Base-by-base conservation (phyloP, 148 eudicot species). In the Persicaria tinctoria region DNA sequence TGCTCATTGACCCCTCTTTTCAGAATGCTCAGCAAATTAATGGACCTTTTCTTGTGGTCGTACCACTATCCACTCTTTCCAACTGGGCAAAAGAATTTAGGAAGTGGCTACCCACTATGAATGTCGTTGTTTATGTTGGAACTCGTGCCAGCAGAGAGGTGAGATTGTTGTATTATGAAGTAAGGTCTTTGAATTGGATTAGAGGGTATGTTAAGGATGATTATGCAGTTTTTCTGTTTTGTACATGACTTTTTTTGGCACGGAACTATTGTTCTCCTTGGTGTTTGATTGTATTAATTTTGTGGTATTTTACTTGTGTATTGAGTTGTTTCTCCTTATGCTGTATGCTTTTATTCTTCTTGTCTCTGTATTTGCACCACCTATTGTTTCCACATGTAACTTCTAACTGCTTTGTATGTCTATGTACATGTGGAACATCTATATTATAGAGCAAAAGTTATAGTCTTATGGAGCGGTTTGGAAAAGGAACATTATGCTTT, bases 101-200 rank as follows among this genome's bases (percentile, higher is more conserved):
- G 78, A 96, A 96, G 89, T 96, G 99, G 99, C 97, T 96, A 80
- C 97, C 99, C 44, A 70, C 48, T 73, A 86, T 89, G 99, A 96
- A 96, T 86, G 88, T 96, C 63, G 84, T 96, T 73, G 83, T 96
- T 8, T 96, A 96, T 83, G 99, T 96, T 80, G 99, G 99, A 70
- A 88, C 97, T 49, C 97, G 99, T 79, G 95, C 97, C 41, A 92
- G 99, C 83, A 87, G 99, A 82, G 99, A 96, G 99, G 99, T 96
- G 77, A 75, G 74, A 69, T 55, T 45, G 41, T 53, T 46, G 49
- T 63, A 13, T 59, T 17, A 18, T 12, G 51, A 14, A 50, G 6
- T 38, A 41, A 75, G 8, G 16, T 75, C 8, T 73, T 75, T 75
- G 41, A n/a, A 13, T 27, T 66, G 45, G 45, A 63, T 63, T 6